Evolutionary conservation across 2,329 filamentous ascomycete species (phyloP).

Genomic region (Chaetomium sp.): DNA sequence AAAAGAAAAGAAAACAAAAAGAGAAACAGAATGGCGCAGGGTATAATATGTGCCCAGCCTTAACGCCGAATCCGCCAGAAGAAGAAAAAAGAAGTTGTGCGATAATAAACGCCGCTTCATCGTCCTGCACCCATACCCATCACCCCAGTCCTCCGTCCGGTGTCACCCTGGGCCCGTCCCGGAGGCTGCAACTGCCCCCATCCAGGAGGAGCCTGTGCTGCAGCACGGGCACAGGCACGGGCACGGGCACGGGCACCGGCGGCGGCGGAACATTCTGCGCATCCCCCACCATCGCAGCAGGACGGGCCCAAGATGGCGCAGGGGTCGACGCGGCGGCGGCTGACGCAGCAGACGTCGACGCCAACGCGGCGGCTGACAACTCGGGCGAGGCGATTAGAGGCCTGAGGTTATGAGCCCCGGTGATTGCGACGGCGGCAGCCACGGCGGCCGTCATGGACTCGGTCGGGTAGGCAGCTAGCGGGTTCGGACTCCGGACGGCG

Average conservation of each 20-base stretch:
- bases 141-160: neutral
- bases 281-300: too few species aligned
- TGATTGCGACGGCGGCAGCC: slow-evolving; percentile 18
- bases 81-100: neutral
- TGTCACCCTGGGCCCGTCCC: too few species aligned
- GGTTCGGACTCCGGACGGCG: neutral
- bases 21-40: neutral
- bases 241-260: too few species aligned
- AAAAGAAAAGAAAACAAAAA: neutral
- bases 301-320: neutral
- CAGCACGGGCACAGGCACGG: too few species aligned
- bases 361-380: neutral
- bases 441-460: slow-evolving; percentile 14
- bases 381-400: neutral
- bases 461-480: slow-evolving; percentile 4
- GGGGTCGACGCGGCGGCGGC: neutral
- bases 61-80: neutral
- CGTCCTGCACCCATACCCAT: neutral
- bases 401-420: slow-evolving; percentile 16
- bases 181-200: neutral
- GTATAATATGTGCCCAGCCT: slow-evolving; percentile 1
- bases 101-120: neutral
- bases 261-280: too few species aligned
- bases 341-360: neutral
- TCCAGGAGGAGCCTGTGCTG: too few species aligned